Percentiles rank a stretch among this genome's conserved stretches.
phyloP scores from a whole-genome alignment of 768 basidiomycete species.

The Kwoniella mangroviensis region DNA sequence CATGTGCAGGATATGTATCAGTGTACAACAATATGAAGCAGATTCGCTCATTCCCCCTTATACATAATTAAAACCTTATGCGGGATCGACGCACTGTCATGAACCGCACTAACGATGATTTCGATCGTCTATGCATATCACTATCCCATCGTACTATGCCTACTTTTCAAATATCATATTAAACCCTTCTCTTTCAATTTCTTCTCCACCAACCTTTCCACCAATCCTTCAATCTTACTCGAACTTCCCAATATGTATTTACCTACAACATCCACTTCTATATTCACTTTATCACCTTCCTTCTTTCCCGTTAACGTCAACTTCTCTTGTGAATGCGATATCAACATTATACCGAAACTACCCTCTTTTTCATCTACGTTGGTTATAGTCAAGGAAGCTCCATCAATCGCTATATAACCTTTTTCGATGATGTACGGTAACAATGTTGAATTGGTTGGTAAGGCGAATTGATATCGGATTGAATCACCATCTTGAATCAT shows the following conservation, averaged over 20 bases:
- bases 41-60: too few species aligned
- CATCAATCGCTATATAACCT: constrained; percentile 93
- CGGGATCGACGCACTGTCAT: too few species aligned
- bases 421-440: constrained; percentile 86
- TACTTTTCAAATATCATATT: background rate
- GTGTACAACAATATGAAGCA: too few species aligned
- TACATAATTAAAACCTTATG: too few species aligned
- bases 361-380: constrained; percentile 62
- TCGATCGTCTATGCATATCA: too few species aligned
- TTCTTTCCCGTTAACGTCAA: constrained; percentile 77
- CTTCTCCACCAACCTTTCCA: constrained; percentile 51
- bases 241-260: constrained; percentile 54
- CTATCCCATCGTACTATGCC: too few species aligned
- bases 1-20: too few species aligned
- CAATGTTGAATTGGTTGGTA: constrained; percentile 66
- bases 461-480: constrained; percentile 77
- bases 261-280: constrained; percentile 68
- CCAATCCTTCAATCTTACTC: constrained; percentile 39
- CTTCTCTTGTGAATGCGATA: constrained; percentile 88
- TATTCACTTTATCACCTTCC: constrained; percentile 81
- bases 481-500: constrained; percentile 81
- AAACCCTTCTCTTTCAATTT: constrained; percentile 45
- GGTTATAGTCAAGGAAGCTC: constrained; percentile 89
- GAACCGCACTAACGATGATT: too few species aligned
- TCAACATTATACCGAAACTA: constrained; percentile 89